These are phyloP conservation scores for Jaapia argillacea DNA, from an alignment of 768 basidiomycete species.

Conservation along the genomic window DNA sequence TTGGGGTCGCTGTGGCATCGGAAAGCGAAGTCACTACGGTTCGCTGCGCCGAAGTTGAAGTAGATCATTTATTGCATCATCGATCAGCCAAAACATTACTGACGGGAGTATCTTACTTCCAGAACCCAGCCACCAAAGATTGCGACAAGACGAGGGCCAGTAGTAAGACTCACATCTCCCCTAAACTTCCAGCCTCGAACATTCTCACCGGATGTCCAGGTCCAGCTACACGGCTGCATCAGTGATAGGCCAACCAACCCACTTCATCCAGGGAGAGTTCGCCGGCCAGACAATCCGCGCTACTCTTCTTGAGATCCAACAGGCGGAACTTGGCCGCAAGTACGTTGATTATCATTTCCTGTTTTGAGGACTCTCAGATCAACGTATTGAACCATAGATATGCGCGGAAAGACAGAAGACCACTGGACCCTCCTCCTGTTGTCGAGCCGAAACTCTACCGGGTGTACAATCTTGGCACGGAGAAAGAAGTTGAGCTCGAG, in stretches of 20 bases:
- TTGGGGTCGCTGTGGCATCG: too few species aligned
- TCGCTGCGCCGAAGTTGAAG: too few species aligned
- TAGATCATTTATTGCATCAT: too few species aligned
- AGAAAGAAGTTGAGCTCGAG: slow-evolving; percentile 5
- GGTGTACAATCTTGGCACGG: neutral
- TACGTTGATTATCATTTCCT: slow-evolving; percentile 17
- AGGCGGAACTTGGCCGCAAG: slow-evolving; percentile 63
- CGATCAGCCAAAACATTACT: too few species aligned
- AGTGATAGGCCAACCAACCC: slow-evolving; percentile 39
- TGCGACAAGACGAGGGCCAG: too few species aligned
- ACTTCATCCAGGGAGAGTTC: slow-evolving; percentile 51
- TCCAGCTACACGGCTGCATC: neutral
- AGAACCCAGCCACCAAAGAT: too few species aligned
- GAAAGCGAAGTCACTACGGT: too few species aligned
- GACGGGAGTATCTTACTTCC: too few species aligned
- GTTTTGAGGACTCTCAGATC: neutral
- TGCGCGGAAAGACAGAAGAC: neutral
- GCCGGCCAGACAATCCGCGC: slow-evolving; percentile 45
- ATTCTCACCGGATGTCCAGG: neutral
- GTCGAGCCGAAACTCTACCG: neutral
- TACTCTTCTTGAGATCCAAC: slow-evolving; percentile 49
- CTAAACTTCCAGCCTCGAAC: too few species aligned
- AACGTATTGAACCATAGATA: neutral
- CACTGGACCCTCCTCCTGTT: neutral
- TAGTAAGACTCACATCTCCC: too few species aligned